Conservation (phyloP, 352 stramenopile species). For the Phytopythium vexans region DNA sequence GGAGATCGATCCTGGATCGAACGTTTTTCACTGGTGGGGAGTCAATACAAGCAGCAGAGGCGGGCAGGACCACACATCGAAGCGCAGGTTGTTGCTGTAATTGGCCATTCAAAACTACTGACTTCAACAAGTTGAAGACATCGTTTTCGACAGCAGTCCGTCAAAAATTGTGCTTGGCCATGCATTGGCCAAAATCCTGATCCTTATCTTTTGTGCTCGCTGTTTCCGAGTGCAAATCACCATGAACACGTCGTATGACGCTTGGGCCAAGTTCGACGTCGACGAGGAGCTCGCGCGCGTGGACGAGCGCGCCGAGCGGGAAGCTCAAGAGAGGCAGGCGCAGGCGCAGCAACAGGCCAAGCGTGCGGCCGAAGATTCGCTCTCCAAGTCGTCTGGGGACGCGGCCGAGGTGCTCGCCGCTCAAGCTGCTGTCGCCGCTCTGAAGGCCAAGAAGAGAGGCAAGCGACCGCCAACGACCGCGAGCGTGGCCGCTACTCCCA, state of each 20-base stretch:
- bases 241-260: slow-evolving; percentile 50
- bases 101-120: too few species aligned
- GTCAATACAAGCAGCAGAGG: too few species aligned
- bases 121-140: too few species aligned
- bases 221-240: too few species aligned
- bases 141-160: too few species aligned
- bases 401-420: slow-evolving; percentile 59
- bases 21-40: too few species aligned
- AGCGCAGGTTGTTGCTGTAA: too few species aligned
- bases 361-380: slow-evolving; percentile 42
- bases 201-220: too few species aligned
- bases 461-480: neutral
- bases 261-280: slow-evolving; percentile 66
- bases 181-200: too few species aligned
- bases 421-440: slow-evolving; percentile 56
- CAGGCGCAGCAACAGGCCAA: slow-evolving; percentile 39
- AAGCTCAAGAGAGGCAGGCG: slow-evolving; percentile 28
- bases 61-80: too few species aligned
- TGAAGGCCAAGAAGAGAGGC: slow-evolving; percentile 45
- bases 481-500: neutral
- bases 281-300: slow-evolving; percentile 59
- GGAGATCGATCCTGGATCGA: too few species aligned
- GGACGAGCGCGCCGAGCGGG: slow-evolving; percentile 29
- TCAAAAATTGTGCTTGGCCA: too few species aligned
- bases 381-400: slow-evolving; percentile 38